Base-by-base conservation (phyloP, 805 yeast genomes). In the Wickerhamomyces rabaulensis region DNA sequence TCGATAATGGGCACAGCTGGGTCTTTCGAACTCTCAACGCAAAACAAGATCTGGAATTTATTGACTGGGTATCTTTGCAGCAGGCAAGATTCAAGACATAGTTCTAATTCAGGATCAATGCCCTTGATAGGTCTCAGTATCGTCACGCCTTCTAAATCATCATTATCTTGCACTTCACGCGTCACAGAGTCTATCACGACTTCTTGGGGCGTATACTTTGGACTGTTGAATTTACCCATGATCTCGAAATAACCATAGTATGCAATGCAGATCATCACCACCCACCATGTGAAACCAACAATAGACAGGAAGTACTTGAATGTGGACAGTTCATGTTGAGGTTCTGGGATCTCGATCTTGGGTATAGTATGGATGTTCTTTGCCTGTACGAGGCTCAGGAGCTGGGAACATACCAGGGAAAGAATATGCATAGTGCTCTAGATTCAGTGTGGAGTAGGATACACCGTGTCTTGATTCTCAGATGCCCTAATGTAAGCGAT, bases 121-220 rank as follows among this genome's bases (percentile, higher is more conserved):
- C 96, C 96, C 58, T 87, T 87, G 48, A 89, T 70, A 0, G 97
- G 97, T 26, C 96, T 67, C 31, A 89, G 60, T 22, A 90, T 86
- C 1, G 94, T 78, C 17, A 89, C 96, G 8, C 87, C 83, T 48
- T 78, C 80, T 1, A 78, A 70, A 6, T 72, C 68, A 1, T 72
- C 72, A 3, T 52, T 52, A 3, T 52, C 54, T 1, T 36, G 15
- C 2, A 51, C 47, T 17, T 40, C 31, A 13, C 42, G 27, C 10
- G 37, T 26, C 35, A 44, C 40, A 4, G 19, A n/a, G 37, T 50
- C 46, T 15, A 52, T 2, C 3, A 26, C 17, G 10, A 49, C 36
- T 8, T 48, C 31, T 26, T 9, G 13, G 1, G 61, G 61, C 7
- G 17, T 41, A 8, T 31, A 37, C 43, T 57, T 60, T 10, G 52